Evolutionary conservation across 1,284 basidiomycete genomes (phyloP), one percentile per base, ranked within the genome.

Genomic region (Afroboletus lepidellus): DNA sequence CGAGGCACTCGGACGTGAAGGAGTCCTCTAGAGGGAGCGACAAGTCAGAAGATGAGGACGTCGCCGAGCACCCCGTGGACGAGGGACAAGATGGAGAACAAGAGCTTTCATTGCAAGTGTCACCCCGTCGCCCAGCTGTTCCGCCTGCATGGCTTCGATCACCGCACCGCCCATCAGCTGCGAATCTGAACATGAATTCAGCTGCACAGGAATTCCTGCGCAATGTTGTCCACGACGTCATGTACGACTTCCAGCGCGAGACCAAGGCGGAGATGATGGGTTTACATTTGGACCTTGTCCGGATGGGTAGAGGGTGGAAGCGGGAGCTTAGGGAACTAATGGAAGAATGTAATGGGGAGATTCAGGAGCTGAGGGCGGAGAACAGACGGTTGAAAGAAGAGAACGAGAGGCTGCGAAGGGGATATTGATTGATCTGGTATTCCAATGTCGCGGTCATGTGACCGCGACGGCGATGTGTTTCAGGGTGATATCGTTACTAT

Each of bases 181-280:
- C 51, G 24, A 69, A 61, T 63, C 53, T 67, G 46, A 60, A 69
- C 54, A 67, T 44, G 60, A 71, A 51, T 57, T 59, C 7, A 58
- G 65, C 30, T 11, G 80, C 84, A 29, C 83, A 87, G 50, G 81
- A 85, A 41, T 73, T 89, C 33, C 65, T 89, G 54, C 78, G 80
- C 46, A 75, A 73, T 29, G 78, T 88, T 49, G 77, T 89, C 51
- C 75, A 77, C 41, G 85, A 88, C 54, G 83, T 81, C 50, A 80
- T 89, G 79, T 79, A 77, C 57, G 87, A 89, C 59, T 85, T 81
- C 61, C 83, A 83, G 60, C 74, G 76, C 57, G 85, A 89, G 66
- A 81, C 80, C 27, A 77, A 78, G 60, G 72, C 77, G 25, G 83
- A 87, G 72, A 80, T 89, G 77, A 76, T 78, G 61, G 84, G 84